Conservation (phyloP, 1,284 basidiomycete genomes). For the Cutaneotrichosporon sp. region DNA sequence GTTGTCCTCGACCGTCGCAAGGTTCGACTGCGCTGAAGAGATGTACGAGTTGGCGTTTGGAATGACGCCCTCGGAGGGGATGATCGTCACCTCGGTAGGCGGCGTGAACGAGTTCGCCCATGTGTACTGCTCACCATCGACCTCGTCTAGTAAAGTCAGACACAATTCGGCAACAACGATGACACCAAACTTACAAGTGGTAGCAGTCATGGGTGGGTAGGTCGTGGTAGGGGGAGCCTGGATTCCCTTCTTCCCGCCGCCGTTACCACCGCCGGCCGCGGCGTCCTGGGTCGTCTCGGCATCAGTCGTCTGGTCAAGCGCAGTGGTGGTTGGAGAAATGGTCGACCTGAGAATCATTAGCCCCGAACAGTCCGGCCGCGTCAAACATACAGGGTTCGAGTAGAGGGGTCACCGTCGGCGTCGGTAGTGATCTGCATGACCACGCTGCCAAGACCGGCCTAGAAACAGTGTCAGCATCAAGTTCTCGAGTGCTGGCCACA, state of each 20-base stretch:
- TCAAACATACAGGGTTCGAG: slow-evolving; percentile 23
- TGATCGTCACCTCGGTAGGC: slow-evolving; percentile 30
- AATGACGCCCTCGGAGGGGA: slow-evolving; percentile 33
- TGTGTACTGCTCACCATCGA: slow-evolving; percentile 29
- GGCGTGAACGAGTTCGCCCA: slow-evolving; percentile 33
- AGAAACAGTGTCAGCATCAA: background rate
- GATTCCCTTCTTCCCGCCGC: background rate
- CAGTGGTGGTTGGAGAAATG: slow-evolving; percentile 1
- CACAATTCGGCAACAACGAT: background rate
- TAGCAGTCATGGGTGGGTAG: slow-evolving; percentile 12
- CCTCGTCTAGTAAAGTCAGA: background rate
- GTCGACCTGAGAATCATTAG: too few relatives aligned
- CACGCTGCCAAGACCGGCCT: slow-evolving; percentile 34
- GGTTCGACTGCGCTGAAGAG: slow-evolving; percentile 4
- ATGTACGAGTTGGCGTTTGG: slow-evolving; percentile 26
- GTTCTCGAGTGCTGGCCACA: too few relatives aligned
- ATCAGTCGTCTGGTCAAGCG: background rate
- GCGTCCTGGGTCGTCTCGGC: slow-evolving; percentile 5
- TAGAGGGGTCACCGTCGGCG: slow-evolving; percentile 21
- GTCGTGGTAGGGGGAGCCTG: slow-evolving; percentile 9
- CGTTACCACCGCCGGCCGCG: background rate
- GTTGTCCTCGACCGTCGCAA: background rate
- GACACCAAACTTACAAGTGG: slow-evolving; percentile 1
- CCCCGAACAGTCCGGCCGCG: too few relatives aligned
- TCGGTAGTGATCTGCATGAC: slow-evolving; percentile 30